Base-by-base conservation (phyloP, 768 basidiomycete genomes). In the Coprinopsis sp. region DNA sequence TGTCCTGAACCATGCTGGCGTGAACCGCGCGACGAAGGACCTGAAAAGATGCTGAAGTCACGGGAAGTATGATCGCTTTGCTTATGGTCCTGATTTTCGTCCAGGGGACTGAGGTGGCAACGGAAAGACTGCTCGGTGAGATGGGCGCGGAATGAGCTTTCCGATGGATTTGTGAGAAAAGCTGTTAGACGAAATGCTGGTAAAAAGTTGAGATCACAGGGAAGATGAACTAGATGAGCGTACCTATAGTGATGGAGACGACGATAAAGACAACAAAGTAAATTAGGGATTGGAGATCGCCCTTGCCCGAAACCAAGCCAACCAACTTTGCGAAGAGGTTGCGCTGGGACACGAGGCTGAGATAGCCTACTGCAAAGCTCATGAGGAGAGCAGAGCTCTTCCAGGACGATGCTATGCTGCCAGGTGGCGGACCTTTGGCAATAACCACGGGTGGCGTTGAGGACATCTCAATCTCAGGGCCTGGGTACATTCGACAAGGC, bases 71-170 rank as follows among this genome's bases (percentile, higher is more conserved):
- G 54, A 56, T 49, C 55, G 44, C 61, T 61, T 47, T 78, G 71
- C 46, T 76, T 67, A 46, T 84, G 82, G 44, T 82, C 77, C 47
- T 68, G 60, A 37, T 68, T 70, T 57, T 84, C 84, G 56, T 93
- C 85, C 57, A 96, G 79, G 46, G 84, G 84, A 51, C 82, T 89
- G 51, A 97, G 78, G 64, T 97, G 93, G 46, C 90, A 88, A 43
- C 94, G 89, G 64, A 99, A 97, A 21, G 92, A 94, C 60, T 90
- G 89, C 60, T 96, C 93, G n/a, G 94, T 98, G 55, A 98, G 83
- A 69, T 91, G 94, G 16, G 91, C 76, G 43, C 94, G 83, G 67
- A 99, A 97, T 5, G 92, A 92, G 37, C 82, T 83, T 66, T 97
- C 93, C 46, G 86, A 82, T 19, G 95, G 95, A 65, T 97, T 98